phyloP scores from a whole-genome alignment of 148 eudicot genomes.

The Talinum fruticosum region DNA sequence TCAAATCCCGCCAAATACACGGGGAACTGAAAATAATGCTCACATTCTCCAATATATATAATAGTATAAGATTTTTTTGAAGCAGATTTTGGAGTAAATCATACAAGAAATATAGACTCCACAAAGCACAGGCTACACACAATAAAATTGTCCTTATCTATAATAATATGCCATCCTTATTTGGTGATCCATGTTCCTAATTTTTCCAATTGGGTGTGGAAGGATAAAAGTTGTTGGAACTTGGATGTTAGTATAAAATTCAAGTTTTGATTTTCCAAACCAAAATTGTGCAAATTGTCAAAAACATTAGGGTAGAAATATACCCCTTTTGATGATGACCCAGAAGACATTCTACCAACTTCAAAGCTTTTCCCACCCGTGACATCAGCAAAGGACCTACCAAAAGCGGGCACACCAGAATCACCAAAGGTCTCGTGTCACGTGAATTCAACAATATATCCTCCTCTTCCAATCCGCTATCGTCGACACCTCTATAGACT shows the following conservation, averaged over 20 bases:
- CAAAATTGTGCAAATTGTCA: background rate
- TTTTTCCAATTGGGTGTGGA: background rate
- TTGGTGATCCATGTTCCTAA: background rate
- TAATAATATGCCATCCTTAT: background rate
- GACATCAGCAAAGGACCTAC: constrained; percentile 58
- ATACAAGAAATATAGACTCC: background rate
- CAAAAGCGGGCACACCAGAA: constrained; percentile 37
- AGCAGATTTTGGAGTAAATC: background rate
- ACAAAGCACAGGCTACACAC: too few species aligned
- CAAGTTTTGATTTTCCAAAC: too few species aligned
- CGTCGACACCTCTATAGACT: constrained; percentile 73
- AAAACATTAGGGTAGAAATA: background rate
- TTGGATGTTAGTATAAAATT: too few species aligned
- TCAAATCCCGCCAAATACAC: background rate
- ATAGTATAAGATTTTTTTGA: too few species aligned
- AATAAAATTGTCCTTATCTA: background rate
- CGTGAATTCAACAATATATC: constrained; percentile 55
- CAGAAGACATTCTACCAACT: constrained; percentile 27
- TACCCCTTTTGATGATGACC: constrained; percentile 48
- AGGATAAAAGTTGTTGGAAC: background rate
- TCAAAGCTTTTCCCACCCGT: constrained; percentile 45
- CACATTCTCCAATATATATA: background rate
- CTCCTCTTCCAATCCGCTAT: constrained; percentile 81
- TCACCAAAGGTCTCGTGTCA: constrained; percentile 81
- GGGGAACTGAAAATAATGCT: background rate